These are phyloP conservation scores for Malania oleifera DNA, from an alignment of 164 flowering plant species.

Conservation along the genomic window DNA sequence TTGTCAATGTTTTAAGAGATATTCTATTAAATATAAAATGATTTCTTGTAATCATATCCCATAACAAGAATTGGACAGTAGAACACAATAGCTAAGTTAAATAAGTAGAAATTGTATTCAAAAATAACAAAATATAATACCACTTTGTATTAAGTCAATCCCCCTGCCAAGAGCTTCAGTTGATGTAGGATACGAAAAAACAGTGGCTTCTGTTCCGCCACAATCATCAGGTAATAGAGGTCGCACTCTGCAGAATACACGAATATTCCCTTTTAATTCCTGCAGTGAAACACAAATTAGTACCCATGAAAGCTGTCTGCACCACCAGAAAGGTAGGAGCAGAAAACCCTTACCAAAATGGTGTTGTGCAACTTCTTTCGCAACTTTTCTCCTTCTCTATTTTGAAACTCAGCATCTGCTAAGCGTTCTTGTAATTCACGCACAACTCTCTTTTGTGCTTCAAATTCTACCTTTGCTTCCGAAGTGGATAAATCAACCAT, in stretches of 20 bases:
- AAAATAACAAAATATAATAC: constrained; percentile 13
- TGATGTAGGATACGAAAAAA: constrained; percentile 31
- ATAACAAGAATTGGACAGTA: too few species aligned
- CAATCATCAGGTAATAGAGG: constrained; percentile 21
- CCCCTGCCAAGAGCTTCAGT: constrained; percentile 31
- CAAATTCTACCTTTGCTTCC: constrained; percentile 20
- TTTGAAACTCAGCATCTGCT: constrained; percentile 24
- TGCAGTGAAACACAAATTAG: constrained; percentile 8
- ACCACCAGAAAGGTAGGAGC: not conserved
- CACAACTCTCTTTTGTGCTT: constrained; percentile 22
- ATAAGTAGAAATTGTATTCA: not conserved
- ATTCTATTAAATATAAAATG: too few species aligned
- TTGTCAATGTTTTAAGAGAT: too few species aligned
- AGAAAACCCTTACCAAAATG: constrained; percentile 23
- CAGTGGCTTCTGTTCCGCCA: not conserved
- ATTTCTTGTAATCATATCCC: too few species aligned
- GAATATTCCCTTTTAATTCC: constrained; percentile 42
- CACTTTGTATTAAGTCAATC: constrained; percentile 33
- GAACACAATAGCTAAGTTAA: too few species aligned
- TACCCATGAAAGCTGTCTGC: not conserved
- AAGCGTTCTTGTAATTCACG: constrained; percentile 25
- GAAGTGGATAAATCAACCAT: constrained; percentile 29
- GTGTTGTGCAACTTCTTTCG: constrained; percentile 40
- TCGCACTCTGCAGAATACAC: constrained; percentile 41
- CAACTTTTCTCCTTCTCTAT: constrained; percentile 31